Conservation (phyloP, 805 yeast genomes). For the Suhomyces kilbournensis region DNA sequence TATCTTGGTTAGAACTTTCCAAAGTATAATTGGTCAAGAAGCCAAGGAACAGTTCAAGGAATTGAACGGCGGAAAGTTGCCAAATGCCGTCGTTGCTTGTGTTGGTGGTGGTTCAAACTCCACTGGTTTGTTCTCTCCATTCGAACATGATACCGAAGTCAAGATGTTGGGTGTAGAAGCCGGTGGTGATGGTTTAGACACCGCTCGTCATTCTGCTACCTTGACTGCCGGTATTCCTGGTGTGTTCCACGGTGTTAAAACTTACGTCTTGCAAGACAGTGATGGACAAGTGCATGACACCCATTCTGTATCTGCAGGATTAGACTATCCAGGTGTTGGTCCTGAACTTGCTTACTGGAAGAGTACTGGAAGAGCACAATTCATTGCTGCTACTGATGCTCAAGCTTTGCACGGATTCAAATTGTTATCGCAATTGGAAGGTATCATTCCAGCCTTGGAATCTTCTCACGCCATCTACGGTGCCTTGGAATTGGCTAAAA, state of each 20-base stretch:
- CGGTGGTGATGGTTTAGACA: constrained; percentile 94
- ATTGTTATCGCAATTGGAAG: constrained; percentile 86
- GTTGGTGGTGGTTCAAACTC: constrained; percentile 99
- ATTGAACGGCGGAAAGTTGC: constrained; percentile 76
- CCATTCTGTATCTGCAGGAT: constrained; percentile 96
- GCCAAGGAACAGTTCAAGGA: constrained; percentile 86
- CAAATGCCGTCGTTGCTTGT: constrained; percentile 95
- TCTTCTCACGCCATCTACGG: constrained; percentile 96
- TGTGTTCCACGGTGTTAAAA: constrained; percentile 96
- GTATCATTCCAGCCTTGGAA: constrained; percentile 97
- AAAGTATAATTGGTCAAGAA: constrained; percentile 93
- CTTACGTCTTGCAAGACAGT: constrained; percentile 82
- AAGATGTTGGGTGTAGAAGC: constrained; percentile 94
- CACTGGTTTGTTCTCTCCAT: constrained; percentile 93
- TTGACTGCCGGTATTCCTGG: constrained; percentile 94
- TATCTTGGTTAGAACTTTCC: constrained; percentile 96
- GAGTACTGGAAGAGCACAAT: constrained; percentile 86
- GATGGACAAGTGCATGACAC: constrained; percentile 99
- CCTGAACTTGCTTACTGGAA: constrained; percentile 98
- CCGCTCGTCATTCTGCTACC: constrained; percentile 90
- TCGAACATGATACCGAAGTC: constrained; percentile 76
- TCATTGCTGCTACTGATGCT: constrained; percentile 92
- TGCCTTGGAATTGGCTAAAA: constrained; percentile 82
- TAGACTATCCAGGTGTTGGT: constrained; percentile 99
- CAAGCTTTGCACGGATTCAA: constrained; percentile 91